A percentile compares a stretch with the other conserved stretches of the same genome.
phyloP scores from a whole-genome alignment of 1,139 yeast genomes.

The Debaryomyces udenii region DNA sequence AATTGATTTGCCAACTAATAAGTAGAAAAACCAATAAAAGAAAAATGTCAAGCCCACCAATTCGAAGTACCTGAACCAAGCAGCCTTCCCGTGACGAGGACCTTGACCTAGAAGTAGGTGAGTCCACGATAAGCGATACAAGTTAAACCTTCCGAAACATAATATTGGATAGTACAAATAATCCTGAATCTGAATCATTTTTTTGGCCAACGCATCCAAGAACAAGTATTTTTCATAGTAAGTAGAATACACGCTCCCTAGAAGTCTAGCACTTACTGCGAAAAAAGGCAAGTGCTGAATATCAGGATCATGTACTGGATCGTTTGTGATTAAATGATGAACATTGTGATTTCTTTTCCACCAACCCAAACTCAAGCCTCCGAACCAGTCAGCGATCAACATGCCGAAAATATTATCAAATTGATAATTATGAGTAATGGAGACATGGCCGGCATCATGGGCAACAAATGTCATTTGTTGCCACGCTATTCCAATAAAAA shows the following conservation, averaged over 20 bases:
- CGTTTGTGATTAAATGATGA: slow-evolving; percentile 85
- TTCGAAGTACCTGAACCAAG: slow-evolving; percentile 84
- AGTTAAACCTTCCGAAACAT: slow-evolving; percentile 82
- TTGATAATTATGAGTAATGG: slow-evolving; percentile 80
- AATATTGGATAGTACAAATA: slow-evolving; percentile 77
- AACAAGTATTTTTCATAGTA: slow-evolving; percentile 69
- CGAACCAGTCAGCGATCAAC: slow-evolving; percentile 72
- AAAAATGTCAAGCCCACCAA: slow-evolving; percentile 67
- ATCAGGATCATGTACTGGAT: slow-evolving; percentile 92
- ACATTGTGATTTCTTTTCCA: slow-evolving; percentile 94
- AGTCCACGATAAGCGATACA: slow-evolving; percentile 80
- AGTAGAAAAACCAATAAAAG: slow-evolving; percentile 79
- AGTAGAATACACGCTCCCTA: slow-evolving; percentile 73
- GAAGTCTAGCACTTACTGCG: slow-evolving; percentile 75
- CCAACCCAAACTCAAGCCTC: slow-evolving; percentile 93
- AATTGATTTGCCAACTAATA: slow-evolving; percentile 54
- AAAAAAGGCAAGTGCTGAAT: slow-evolving; percentile 91
- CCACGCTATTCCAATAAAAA: slow-evolving; percentile 78
- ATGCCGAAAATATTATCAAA: slow-evolving; percentile 77
- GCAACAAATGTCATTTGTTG: slow-evolving; percentile 87
- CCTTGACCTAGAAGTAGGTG: slow-evolving; percentile 74
- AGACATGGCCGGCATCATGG: slow-evolving; percentile 88
- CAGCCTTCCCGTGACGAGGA: slow-evolving; percentile 79
- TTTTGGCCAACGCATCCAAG: slow-evolving; percentile 68
- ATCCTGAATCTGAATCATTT: slow-evolving; percentile 64